Base-by-base conservation (phyloP, 2,329 filamentous ascomycete genomes). In the Clonostachys solani region DNA sequence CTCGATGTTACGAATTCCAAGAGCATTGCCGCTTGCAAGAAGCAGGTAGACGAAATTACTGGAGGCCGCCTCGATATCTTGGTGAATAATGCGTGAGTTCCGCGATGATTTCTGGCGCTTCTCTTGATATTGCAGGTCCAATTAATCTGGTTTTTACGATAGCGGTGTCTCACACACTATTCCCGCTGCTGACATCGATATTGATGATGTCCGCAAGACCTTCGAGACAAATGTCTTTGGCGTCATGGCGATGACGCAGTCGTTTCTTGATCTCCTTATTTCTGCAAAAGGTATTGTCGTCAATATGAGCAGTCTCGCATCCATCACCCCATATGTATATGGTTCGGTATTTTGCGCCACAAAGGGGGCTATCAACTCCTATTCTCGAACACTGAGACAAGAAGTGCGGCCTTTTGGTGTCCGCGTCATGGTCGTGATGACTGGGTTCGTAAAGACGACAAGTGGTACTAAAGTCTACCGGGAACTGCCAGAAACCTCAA, bases 201-300 rank as follows among this genome's bases (percentile, higher is more conserved):
- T 80, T 8, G 68, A 73, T 45, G 76, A 78, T 44, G 74, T 78
- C 5, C 76, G 77, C 49, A 59, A 65, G 49, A 77, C 74, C 3
- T 81, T 77, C 46, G 77, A 81, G 59, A 73, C 75, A 52, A 81
- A 81, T 53, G 75, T 81, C 38, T 79, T 82, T 50, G 74, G 74
- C 40, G 70, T 76, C 53, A 80, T 82, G 75, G 69, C 74, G 57
- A 78, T 77, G 67, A 72, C 71, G 45, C 67, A 77, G 54, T 65
- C 69, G 33, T 81, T 81, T 54, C 60, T 68, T 12, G 65, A 67
- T 46, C 68, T 74, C 40, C 69, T 82, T 19, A 75, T 80, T 44
- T 60, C 68, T 15, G 65, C 75, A 1, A 66, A 66, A 19, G 77
- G 78, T 0, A 66, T 80, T 10, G 71, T 81, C 56, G 60, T 81